Evolutionary conservation across 2,329 filamentous ascomycete genomes (phyloP), one percentile per base, ranked within the genome.

Genomic region (Colletotrichum sp.): DNA sequence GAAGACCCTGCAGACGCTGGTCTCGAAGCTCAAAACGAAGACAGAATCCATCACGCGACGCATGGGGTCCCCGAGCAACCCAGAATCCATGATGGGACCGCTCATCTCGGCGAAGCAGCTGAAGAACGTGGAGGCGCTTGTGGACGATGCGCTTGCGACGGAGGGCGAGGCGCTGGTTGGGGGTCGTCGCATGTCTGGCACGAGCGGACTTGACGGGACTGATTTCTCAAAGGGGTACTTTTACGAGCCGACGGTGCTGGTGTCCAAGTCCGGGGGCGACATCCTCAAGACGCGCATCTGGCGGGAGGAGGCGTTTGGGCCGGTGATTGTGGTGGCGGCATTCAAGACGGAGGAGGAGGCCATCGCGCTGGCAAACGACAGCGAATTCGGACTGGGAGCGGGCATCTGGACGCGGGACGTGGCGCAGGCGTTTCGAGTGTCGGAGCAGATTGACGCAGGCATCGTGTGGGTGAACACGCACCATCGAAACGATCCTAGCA

Each of bases 261-360:
- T 82, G 0, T 85, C 83, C 0, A 86, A 92, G 62, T 34, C 88
- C 81, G 86, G 82, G 85, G 88, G 90, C 78, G 91, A 91, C 80
- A 88, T 96, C 91, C 88, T 91, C 44, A 85, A 91, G 81, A 94
- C 95, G 84, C 92, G 92, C 82, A 94, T 97, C 79, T 93, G 95
- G 88, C 90, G 92, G 80, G 94, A 96, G 83, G 95, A 97, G 84
- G 95, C 95, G 76, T 97, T 97, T 83, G 95, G 95, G 24, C 95
- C 95, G 10, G 95, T 96, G 52, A 93, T 94, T 83, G 90, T 93
- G 68, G 91, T 97, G 78, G 90, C 91, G 80, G 94, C 93, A 79
- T 96, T 97, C 87, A 92, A 92, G 83, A 92, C 89, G 79, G 93
- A 95, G 86, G 91, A 91, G 26, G 92, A 96, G 66, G 94, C 92